A percentile compares a stretch with the other conserved stretches of the same genome.
Evolutionary conservation across 495 filamentous ascomycete species (phyloP).

Genomic region (Lasiosphaeria ovina): DNA sequence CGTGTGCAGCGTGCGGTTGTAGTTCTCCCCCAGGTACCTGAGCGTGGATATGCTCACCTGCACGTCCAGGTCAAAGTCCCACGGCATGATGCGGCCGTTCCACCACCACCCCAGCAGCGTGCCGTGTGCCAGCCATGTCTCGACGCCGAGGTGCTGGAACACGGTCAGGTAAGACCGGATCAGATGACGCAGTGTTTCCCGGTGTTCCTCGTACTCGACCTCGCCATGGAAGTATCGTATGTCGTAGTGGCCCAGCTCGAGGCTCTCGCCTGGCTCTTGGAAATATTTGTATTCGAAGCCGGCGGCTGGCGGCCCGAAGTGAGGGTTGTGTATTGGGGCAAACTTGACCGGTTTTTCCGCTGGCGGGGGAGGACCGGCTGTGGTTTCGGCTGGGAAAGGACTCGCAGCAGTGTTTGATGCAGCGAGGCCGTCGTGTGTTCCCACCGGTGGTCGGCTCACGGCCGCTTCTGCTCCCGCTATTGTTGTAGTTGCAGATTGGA

Average conservation of each 20-base stretch:
- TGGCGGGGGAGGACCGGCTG: background rate
- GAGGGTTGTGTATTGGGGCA: too few relatives aligned
- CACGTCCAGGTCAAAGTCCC: constrained; percentile 87
- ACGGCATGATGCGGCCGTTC: constrained; percentile 80
- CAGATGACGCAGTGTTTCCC: constrained; percentile 62
- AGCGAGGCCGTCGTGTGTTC: too few relatives aligned
- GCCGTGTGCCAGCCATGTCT: constrained; percentile 88
- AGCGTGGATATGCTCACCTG: constrained; percentile 69
- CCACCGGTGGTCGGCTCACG: too few relatives aligned
- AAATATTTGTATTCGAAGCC: constrained; percentile 43
- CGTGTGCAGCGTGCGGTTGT: constrained; percentile 63
- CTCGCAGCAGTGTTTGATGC: background rate
- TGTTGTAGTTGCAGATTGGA: too few relatives aligned
- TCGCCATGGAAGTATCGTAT: constrained; percentile 60
- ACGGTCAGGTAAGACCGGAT: constrained; percentile 71
- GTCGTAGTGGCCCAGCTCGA: constrained; percentile 69
- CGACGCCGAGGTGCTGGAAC: constrained; percentile 59
- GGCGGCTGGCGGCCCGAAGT: too few relatives aligned
- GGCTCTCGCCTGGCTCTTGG: constrained; percentile 55
- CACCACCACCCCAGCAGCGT: constrained; percentile 91
- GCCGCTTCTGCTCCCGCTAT: too few relatives aligned
- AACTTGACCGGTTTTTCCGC: too few relatives aligned
- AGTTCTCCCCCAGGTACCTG: constrained; percentile 56
- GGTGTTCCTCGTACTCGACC: constrained; percentile 63
- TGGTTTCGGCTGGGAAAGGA: constrained; percentile 1